Conservation (phyloP, 768 basidiomycete species). For the Russula sp. region DNA sequence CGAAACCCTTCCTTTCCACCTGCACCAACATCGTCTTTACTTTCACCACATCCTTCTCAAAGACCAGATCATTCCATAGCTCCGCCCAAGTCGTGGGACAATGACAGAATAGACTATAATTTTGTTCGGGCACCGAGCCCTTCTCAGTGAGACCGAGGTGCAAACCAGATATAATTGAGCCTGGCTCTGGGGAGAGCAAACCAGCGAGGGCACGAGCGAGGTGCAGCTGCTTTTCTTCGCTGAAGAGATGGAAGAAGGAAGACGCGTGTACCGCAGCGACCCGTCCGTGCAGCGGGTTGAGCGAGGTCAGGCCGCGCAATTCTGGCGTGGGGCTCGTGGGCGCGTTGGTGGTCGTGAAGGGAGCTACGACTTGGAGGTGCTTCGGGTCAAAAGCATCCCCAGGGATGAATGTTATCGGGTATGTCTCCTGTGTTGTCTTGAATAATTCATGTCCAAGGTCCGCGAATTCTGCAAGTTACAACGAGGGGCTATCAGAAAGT, state of each 20-base stretch:
- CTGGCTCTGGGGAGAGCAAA: conserved; percentile 33
- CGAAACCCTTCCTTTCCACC: too few relatives aligned
- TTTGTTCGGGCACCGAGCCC: background rate
- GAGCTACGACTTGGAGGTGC: conserved; percentile 31
- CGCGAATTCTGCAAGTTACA: conserved; percentile 43
- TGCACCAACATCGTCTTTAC: conserved; percentile 6
- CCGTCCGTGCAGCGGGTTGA: conserved; percentile 40
- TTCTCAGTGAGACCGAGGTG: conserved; percentile 1
- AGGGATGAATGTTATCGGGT: conserved; percentile 46
- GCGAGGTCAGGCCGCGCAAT: conserved; percentile 31
- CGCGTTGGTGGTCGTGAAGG: conserved; percentile 24
- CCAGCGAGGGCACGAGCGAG: conserved; percentile 37
- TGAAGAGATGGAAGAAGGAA: conserved; percentile 45
- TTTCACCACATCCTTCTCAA: conserved; percentile 20
- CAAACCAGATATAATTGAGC: conserved; percentile 29
- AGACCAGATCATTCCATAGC: conserved; percentile 22
- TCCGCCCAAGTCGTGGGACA: conserved; percentile 18
- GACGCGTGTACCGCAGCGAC: conserved; percentile 45
- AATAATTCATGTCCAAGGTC: conserved; percentile 56
- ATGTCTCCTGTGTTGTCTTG: conserved; percentile 41
- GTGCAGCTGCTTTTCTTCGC: conserved; percentile 29
- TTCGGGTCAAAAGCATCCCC: conserved; percentile 47
- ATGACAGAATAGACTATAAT: conserved; percentile 14
- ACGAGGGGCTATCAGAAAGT: background rate
- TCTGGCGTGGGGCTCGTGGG: conserved; percentile 22